Evolutionary conservation across 208 protist species (phyloP).

Genomic region (Polymyxa betae): DNA sequence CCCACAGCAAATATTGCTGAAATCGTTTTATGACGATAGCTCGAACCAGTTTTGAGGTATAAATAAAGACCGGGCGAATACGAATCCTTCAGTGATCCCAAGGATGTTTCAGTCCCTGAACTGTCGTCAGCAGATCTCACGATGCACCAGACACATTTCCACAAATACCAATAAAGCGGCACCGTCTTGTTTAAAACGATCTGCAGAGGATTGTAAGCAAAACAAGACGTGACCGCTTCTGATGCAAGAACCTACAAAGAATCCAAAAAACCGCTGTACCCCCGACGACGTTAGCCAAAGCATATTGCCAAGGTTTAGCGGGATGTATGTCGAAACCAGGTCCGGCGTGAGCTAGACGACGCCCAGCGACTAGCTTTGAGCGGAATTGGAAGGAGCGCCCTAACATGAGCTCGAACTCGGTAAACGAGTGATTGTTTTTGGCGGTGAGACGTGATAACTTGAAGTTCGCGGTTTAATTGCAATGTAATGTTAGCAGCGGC

Average conservation of each 20-base stretch:
- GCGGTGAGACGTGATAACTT: neutral
- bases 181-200: neutral
- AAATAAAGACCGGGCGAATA: neutral
- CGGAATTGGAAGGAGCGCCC: no score
- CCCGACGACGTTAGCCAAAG: neutral
- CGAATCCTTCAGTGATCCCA: slow-evolving; percentile 38
- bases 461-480: neutral
- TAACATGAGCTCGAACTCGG: no score
- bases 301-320: neutral
- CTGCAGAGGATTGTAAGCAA: neutral
- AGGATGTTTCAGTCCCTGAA: slow-evolving; percentile 29
- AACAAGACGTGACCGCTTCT: neutral
- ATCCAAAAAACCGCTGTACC: slow-evolving; percentile 48
- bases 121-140: neutral
- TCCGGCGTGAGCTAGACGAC: neutral
- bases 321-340: neutral
- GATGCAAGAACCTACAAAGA: neutral
- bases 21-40: no score
- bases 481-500: neutral
- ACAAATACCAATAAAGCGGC: neutral
- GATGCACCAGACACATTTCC: neutral
- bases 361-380: no score
- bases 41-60: neutral
- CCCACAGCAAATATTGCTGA: no score
- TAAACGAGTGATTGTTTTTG: neutral